Evolutionary conservation across 176 grass and related monocot species (phyloP).

Genomic region (Pharus latifolius): DNA sequence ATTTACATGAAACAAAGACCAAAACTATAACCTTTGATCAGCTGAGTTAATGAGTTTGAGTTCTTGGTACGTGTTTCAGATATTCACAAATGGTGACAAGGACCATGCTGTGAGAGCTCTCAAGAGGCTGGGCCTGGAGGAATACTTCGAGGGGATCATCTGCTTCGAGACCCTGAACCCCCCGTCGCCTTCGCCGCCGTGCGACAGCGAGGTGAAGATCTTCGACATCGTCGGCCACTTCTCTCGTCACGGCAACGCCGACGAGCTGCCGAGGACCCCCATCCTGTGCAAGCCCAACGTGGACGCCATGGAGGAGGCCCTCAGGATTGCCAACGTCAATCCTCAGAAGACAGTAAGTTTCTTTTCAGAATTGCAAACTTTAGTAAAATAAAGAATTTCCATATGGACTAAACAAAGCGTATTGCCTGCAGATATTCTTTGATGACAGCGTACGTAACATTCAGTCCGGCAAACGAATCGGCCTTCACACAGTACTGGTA

Average conservation of each 20-base stretch:
- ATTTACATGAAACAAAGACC: background rate
- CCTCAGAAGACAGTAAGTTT: constrained; percentile 62
- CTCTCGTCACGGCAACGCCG: background rate
- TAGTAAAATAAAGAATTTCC: no score
- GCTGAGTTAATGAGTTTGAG: background rate
- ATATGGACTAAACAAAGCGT: background rate
- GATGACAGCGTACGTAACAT: constrained; percentile 93
- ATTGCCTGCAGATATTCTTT: constrained; percentile 75
- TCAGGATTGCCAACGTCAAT: constrained; percentile 63
- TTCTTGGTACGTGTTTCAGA: constrained; percentile 22
- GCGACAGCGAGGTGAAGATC: constrained; percentile 10
- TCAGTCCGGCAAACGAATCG: constrained; percentile 74
- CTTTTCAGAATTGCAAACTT: no score
- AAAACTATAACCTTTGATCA: background rate
- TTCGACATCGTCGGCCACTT: constrained; percentile 82
- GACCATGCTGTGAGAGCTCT: constrained; percentile 58
- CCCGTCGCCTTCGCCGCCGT: constrained; percentile 20
- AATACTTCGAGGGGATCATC: constrained; percentile 94
- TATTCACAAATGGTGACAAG: constrained; percentile 90
- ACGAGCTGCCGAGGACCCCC: constrained; percentile 65
- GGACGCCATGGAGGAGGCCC: constrained; percentile 70
- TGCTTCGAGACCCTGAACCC: constrained; percentile 99
- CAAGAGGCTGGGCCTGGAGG: constrained; percentile 75
- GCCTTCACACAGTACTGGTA: constrained; percentile 89
- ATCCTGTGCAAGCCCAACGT: constrained; percentile 88